Evolutionary conservation across 192 early-diverging fungal species (phyloP).

Genomic region (Coemansia nantahalensis): DNA sequence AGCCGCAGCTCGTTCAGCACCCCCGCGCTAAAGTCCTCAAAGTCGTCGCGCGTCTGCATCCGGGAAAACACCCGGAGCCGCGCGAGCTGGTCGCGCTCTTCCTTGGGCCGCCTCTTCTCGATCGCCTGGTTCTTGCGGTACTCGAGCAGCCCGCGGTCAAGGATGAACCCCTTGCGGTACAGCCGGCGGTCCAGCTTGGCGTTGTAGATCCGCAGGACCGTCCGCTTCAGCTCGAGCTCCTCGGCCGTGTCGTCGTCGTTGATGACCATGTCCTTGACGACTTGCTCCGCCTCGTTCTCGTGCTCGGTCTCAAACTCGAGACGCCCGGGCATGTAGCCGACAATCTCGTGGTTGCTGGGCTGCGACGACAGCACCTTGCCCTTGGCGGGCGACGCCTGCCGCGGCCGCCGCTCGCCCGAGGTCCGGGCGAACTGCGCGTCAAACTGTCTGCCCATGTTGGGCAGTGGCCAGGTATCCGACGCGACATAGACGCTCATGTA

Average conservation of each 20-base stretch:
- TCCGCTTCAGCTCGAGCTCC: slow-evolving; percentile 86
- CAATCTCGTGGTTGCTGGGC: slow-evolving; percentile 94
- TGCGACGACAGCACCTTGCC: slow-evolving; percentile 71
- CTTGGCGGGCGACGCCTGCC: slow-evolving; percentile 29
- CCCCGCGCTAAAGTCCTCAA: slow-evolving; percentile 74
- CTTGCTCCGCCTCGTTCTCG: slow-evolving; percentile 93
- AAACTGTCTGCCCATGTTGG: slow-evolving; percentile 71
- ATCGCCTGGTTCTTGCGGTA: slow-evolving; percentile 72
- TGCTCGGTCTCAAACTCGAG: slow-evolving; percentile 95
- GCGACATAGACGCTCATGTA: slow-evolving; percentile 82
- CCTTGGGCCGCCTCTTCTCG: slow-evolving; percentile 82
- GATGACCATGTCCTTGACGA: slow-evolving; percentile 94
- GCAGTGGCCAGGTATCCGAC: slow-evolving; percentile 78
- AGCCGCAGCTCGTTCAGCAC: slow-evolving; percentile 68
- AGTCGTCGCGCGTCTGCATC: slow-evolving; percentile 79
- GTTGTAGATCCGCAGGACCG: slow-evolving; percentile 94
- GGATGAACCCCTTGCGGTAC: slow-evolving; percentile 83
- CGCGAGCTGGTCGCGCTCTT: slow-evolving; percentile 83
- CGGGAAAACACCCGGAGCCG: slow-evolving; percentile 84
- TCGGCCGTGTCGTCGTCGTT: slow-evolving; percentile 80
- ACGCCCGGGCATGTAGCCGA: slow-evolving; percentile 96
- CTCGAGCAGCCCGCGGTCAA: slow-evolving; percentile 86
- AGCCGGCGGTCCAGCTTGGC: slow-evolving; percentile 73
- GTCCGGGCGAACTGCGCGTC: slow-evolving; percentile 44
- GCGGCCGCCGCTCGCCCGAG: slow-evolving; percentile 11